A percentile compares a stretch with the other conserved stretches of the same genome.
Conservation (phyloP, 129 eudicot genomes). For the Helichrysum umbraculigerum region DNA sequence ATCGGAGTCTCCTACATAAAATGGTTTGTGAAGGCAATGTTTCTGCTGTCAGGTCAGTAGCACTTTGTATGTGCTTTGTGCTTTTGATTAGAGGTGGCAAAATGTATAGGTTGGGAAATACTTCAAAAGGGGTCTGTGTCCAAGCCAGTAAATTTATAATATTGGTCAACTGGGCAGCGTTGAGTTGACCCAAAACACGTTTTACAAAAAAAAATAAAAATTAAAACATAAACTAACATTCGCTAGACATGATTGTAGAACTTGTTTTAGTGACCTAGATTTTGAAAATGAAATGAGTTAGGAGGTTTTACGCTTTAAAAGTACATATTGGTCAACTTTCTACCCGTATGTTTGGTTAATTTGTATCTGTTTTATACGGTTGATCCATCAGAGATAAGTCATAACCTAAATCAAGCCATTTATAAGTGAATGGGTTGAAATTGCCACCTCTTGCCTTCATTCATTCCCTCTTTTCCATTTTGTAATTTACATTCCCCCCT, state of each 20-base stretch:
- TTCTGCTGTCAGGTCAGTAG: conserved; percentile 74
- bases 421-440: neutral
- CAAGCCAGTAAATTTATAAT: neutral
- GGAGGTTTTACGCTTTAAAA: neutral
- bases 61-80: neutral
- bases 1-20: conserved; percentile 67
- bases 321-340: neutral
- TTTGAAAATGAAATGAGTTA: neutral
- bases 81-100: neutral
- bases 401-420: neutral
- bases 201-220: neutral
- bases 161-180: neutral
- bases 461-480: conserved; percentile 1
- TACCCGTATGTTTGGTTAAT: neutral
- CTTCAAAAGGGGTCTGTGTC: neutral
- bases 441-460: neutral
- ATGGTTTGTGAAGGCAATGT: conserved; percentile 88
- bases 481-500: conserved; percentile 13
- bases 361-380: neutral
- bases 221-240: neutral
- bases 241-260: neutral
- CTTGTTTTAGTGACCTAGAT: neutral
- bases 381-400: neutral
- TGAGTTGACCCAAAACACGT: neutral
- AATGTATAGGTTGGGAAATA: neutral